Conservation (phyloP, 2,329 filamentous ascomycete genomes). For the Botrytis aclada region DNA sequence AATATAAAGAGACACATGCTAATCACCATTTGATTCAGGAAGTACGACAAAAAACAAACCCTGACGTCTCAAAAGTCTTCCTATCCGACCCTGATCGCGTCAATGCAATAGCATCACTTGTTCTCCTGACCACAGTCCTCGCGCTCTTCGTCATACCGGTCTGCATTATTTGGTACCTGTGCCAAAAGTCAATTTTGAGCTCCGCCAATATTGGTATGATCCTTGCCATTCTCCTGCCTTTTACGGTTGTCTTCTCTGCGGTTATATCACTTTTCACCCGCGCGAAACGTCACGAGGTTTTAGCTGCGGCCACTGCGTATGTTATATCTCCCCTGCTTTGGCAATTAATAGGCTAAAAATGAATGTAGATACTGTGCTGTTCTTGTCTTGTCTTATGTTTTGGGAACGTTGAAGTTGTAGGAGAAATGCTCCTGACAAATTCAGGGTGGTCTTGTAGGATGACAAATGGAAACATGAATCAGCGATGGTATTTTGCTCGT, state of each 20-base stretch:
- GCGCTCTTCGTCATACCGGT: slow-evolving; percentile 25
- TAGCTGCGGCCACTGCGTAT: slow-evolving; percentile 29
- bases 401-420: slow-evolving; percentile 13
- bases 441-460: background rate
- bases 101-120: slow-evolving; percentile 18
- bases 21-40: background rate
- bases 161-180: slow-evolving; percentile 25
- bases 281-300: slow-evolving; percentile 30
- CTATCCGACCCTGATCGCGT: slow-evolving; percentile 21
- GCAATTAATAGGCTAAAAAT: background rate
- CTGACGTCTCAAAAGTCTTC: slow-evolving; percentile 9
- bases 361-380: slow-evolving; percentile 28
- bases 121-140: slow-evolving; percentile 20
- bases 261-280: slow-evolving; percentile 26
- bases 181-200: background rate
- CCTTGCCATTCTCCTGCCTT: slow-evolving; percentile 19
- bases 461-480: background rate
- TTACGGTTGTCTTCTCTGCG: slow-evolving; percentile 25
- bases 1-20: background rate
- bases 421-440: too few relatives aligned
- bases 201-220: background rate
- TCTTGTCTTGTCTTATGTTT: slow-evolving; percentile 28
- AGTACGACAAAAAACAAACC: slow-evolving; percentile 15
- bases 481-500: background rate
- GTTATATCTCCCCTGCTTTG: background rate